Evolutionary conservation across 345 rosid species (phyloP).

Genomic region (Ceriops tagal): DNA sequence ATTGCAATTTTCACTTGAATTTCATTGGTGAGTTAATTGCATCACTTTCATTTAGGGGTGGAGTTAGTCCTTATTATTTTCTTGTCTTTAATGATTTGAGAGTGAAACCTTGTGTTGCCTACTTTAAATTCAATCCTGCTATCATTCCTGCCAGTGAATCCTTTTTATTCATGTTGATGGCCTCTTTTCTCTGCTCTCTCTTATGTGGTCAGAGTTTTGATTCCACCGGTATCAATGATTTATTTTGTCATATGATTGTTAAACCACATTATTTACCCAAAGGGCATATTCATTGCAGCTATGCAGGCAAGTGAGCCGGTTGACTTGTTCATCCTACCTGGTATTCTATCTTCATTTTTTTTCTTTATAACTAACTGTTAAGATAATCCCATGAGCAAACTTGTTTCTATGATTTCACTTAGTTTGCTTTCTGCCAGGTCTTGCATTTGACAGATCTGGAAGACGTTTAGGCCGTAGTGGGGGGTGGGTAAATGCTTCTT

Average conservation of each 20-base stretch:
- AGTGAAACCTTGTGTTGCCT: not conserved
- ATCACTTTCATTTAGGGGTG: not conserved
- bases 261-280: not conserved
- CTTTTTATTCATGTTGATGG: not conserved
- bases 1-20: too few species aligned
- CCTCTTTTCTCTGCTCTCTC: not conserved
- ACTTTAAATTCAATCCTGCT: not conserved
- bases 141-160: not conserved
- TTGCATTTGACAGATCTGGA: conserved; percentile 2
- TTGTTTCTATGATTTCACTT: not conserved
- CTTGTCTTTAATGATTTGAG: not conserved
- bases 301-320: conserved; percentile 1
- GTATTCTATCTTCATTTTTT: not conserved
- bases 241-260: not conserved
- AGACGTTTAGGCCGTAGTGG: not conserved
- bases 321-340: not conserved
- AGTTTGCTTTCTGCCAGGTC: not conserved
- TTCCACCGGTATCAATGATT: not conserved
- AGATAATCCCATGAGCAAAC: not conserved
- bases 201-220: not conserved
- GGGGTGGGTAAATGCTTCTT: conserved; percentile 1
- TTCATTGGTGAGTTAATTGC: too few species aligned
- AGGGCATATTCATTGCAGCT: not conserved
- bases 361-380: not conserved
- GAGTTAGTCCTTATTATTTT: too few species aligned